Evolutionary conservation across 345 rosid species (phyloP).

Genomic region (Rubroshorea leprosula): DNA sequence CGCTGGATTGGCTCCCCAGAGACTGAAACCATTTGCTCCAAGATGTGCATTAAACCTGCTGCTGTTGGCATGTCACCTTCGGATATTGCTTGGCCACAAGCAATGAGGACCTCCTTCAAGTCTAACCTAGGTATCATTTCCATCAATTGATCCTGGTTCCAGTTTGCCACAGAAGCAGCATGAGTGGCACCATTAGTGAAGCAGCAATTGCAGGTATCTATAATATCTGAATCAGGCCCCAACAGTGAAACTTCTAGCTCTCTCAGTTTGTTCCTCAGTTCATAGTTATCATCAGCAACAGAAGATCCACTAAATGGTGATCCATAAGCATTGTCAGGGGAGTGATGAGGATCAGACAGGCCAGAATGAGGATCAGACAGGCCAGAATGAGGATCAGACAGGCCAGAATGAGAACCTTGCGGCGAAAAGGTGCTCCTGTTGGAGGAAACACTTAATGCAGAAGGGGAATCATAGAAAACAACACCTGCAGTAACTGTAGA

Average conservation of each 20-base stretch:
- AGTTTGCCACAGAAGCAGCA: constrained; percentile 24
- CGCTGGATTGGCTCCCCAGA: constrained; percentile 82
- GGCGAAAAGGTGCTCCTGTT: constrained; percentile 60
- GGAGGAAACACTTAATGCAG: constrained; percentile 54
- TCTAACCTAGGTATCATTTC: constrained; percentile 53
- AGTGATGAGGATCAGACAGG: constrained; percentile 58
- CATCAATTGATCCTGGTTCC: constrained; percentile 44
- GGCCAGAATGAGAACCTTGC: constrained; percentile 71
- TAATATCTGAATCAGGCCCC: constrained; percentile 49
- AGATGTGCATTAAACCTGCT: constrained; percentile 46
- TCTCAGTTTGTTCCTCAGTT: constrained; percentile 50
- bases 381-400: constrained; percentile 64
- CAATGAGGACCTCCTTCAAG: constrained; percentile 53
- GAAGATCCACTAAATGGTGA: constrained; percentile 76
- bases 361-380: constrained; percentile 60
- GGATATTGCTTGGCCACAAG: constrained; percentile 57
- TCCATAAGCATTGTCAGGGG: constrained; percentile 56
- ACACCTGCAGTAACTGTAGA: constrained; percentile 35
- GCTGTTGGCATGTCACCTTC: constrained; percentile 44
- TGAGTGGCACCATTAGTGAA: constrained; percentile 35
- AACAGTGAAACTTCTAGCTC: constrained; percentile 59
- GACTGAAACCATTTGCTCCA: constrained; percentile 89
- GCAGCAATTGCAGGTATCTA: constrained; percentile 43
- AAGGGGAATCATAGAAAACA: constrained; percentile 52
- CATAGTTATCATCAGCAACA: constrained; percentile 34